Conservation (phyloP, 148 eudicot genomes). For the Beta vulgaris region DNA sequence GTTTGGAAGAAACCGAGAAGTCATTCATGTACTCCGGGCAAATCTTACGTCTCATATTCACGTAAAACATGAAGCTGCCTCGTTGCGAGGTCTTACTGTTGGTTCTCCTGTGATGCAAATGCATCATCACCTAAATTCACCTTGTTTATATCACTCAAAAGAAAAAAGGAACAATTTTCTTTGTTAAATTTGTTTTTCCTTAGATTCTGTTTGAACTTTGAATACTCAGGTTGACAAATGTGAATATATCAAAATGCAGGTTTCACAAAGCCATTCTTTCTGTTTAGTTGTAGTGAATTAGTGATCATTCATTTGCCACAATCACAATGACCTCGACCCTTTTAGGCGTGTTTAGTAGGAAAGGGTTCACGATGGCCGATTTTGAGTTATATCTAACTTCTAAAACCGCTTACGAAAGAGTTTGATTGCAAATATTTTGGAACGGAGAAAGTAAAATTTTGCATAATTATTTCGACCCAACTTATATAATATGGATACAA, state of each 20-base stretch:
- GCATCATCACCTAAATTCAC: not conserved
- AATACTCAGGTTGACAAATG: constrained; percentile 8
- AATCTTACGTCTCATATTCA: constrained; percentile 70
- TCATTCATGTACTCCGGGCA: constrained; percentile 82
- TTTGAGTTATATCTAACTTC: too few relatives aligned
- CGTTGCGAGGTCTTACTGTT: not conserved
- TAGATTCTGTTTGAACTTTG: not conserved
- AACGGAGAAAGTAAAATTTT: too few relatives aligned
- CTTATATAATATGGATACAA: too few relatives aligned
- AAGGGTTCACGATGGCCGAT: not conserved
- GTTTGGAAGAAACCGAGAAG: constrained; percentile 92
- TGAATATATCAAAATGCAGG: constrained; percentile 11
- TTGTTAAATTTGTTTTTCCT: not conserved
- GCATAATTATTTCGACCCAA: too few relatives aligned
- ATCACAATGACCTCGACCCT: too few relatives aligned
- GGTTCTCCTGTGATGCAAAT: not conserved
- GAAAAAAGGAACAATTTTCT: not conserved
- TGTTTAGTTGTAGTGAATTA: too few relatives aligned
- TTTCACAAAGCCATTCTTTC: not conserved
- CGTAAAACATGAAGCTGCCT: constrained; percentile 28
- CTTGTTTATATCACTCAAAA: constrained; percentile 11
- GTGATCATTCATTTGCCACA: too few relatives aligned
- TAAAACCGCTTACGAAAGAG: too few relatives aligned
- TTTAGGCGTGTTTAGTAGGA: too few relatives aligned
- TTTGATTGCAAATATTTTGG: too few relatives aligned